Evolutionary conservation across 257 asterid species (phyloP).

Genomic region (Nicotiana sylvestris): DNA sequence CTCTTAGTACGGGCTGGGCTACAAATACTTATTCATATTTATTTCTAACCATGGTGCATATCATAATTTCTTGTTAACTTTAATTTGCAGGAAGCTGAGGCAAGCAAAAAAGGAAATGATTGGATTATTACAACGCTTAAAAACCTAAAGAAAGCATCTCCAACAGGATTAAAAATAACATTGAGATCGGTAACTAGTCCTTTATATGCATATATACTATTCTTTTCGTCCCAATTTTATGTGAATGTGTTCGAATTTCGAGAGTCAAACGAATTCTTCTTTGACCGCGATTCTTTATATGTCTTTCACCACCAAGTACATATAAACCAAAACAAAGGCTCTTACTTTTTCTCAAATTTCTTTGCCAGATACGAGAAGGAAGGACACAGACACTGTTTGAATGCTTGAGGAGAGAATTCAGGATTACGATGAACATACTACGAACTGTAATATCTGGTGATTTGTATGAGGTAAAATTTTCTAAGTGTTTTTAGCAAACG

Average conservation of each 20-base stretch:
- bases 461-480: slow-evolving; percentile 66
- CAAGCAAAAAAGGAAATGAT: background rate
- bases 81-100: background rate
- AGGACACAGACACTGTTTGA: slow-evolving; percentile 62
- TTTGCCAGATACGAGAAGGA: slow-evolving; percentile 62
- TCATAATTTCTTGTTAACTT: background rate
- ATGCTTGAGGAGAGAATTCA: slow-evolving; percentile 75
- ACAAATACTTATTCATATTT: too few species aligned
- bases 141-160: background rate
- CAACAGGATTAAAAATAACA: background rate
- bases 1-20: too few species aligned
- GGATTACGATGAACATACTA: slow-evolving; percentile 66
- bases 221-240: too few species aligned
- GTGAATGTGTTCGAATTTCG: too few species aligned
- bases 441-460: slow-evolving; percentile 55
- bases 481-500: background rate
- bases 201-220: too few species aligned
- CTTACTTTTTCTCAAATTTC: background rate
- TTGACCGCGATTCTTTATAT: too few species aligned
- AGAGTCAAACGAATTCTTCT: too few species aligned
- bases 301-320: too few species aligned
- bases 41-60: too few species aligned
- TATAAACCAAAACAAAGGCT: background rate
- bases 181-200: background rate
- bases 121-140: background rate